A percentile compares a stretch with the other conserved stretches of the same genome.
phyloP scores from a whole-genome alignment of 192 early-diverging fungal species.

The Linderina pennispora region DNA sequence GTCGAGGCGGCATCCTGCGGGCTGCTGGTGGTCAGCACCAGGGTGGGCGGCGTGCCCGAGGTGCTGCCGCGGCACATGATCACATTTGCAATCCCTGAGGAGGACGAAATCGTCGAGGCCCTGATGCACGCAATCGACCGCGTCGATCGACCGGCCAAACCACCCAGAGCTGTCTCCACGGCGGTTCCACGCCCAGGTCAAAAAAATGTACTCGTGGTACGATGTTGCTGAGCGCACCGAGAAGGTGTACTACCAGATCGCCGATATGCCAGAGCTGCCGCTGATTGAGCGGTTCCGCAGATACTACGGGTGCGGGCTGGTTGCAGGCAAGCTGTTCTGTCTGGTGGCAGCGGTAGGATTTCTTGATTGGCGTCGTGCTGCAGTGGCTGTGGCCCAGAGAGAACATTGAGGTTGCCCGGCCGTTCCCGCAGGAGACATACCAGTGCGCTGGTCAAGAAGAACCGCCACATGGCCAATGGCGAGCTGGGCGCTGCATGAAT shows the following conservation, averaged over 20 bases:
- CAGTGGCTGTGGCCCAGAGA: slow-evolving; percentile 74
- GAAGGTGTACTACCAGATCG: slow-evolving; percentile 72
- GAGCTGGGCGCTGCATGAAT: too few relatives aligned
- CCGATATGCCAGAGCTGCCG: slow-evolving; percentile 57
- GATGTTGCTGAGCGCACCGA: slow-evolving; percentile 92
- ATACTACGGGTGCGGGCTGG: slow-evolving; percentile 82
- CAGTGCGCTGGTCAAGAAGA: slow-evolving; percentile 2
- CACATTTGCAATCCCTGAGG: slow-evolving; percentile 79
- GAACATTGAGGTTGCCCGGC: slow-evolving; percentile 65
- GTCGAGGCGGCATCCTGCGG: slow-evolving; percentile 97
- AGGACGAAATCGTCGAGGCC: slow-evolving; percentile 71
- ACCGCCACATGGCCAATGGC: background rate
- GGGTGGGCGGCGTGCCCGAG: slow-evolving; percentile 95
- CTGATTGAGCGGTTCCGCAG: slow-evolving; percentile 74
- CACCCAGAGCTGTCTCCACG: slow-evolving; percentile 57
- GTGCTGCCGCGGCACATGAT: slow-evolving; percentile 92
- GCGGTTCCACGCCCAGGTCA: slow-evolving; percentile 74
- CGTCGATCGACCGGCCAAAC: slow-evolving; percentile 45
- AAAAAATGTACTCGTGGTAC: slow-evolving; percentile 95
- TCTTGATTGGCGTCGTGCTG: slow-evolving; percentile 69
- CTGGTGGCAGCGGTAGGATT: slow-evolving; percentile 87
- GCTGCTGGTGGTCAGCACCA: slow-evolving; percentile 89
- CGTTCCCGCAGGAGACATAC: slow-evolving; percentile 43
- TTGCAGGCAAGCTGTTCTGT: slow-evolving; percentile 87
- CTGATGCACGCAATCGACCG: slow-evolving; percentile 64